phyloP scores from a whole-genome alignment of 2,329 filamentous ascomycete species.

The Paecilomyces variotii region DNA sequence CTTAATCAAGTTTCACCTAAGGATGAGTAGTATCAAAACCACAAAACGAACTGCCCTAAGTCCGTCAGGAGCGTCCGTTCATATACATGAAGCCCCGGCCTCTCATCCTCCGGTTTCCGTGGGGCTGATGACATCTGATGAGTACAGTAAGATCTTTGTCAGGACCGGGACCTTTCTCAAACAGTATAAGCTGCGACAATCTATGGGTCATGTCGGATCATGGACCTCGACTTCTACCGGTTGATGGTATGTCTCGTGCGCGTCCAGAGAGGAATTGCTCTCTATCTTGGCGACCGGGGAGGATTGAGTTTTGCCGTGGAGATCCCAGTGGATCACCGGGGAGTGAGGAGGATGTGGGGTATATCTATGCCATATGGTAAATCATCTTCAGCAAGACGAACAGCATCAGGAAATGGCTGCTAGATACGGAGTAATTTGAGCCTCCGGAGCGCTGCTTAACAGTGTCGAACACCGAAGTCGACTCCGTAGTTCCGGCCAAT shows the following conservation, averaged over 20 bases:
- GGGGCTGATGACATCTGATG: background rate
- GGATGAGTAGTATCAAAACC: background rate
- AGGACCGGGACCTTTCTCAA: background rate
- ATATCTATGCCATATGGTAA: background rate
- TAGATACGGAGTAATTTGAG: background rate
- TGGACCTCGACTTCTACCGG: background rate
- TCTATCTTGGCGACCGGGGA: background rate
- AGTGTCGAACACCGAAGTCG: background rate
- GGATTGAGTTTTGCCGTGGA: background rate
- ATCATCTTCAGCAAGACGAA: background rate
- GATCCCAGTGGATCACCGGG: background rate
- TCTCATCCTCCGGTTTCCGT: background rate
- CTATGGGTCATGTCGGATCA: background rate
- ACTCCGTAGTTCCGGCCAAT: background rate
- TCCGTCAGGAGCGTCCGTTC: background rate
- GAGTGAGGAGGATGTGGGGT: background rate
- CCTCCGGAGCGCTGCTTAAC: background rate
- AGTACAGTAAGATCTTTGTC: background rate
- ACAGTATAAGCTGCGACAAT: background rate
- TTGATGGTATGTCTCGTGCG: background rate
- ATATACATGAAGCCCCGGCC: background rate
- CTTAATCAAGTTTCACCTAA: too few relatives aligned
- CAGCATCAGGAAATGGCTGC: background rate
- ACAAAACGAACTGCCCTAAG: background rate
- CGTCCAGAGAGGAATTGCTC: background rate